Percentiles rank a stretch among this genome's conserved stretches.
phyloP scores from a whole-genome alignment of 1,284 basidiomycete species.

The Apiotrichum sp. region DNA sequence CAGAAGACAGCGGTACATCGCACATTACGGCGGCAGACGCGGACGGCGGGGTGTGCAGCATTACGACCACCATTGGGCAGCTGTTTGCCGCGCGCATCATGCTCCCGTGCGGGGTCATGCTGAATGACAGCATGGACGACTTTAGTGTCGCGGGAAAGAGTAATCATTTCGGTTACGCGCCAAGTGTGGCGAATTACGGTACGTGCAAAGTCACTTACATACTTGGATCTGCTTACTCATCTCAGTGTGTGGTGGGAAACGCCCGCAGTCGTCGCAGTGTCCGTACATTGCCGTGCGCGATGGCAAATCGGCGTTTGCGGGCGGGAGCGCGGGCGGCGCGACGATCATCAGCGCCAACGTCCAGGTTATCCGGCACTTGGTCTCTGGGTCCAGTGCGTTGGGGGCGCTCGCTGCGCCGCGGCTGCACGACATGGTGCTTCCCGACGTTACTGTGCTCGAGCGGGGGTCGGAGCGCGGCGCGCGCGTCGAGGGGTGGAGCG shows the following conservation, averaged over 20 bases:
- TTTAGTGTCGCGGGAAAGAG: conserved; percentile 35
- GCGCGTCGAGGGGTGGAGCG: conserved; percentile 21
- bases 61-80: conserved; percentile 41
- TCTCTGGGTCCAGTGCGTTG: conserved; percentile 24
- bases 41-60: conserved; percentile 30
- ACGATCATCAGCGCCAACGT: conserved; percentile 40
- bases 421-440: conserved; percentile 41
- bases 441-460: conserved; percentile 30
- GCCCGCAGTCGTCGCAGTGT: conserved; percentile 38
- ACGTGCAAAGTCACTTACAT: conserved; percentile 2
- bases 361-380: conserved; percentile 25
- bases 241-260: conserved; percentile 29
- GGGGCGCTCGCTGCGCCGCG: conserved; percentile 28
- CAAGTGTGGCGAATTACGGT: conserved; percentile 32
- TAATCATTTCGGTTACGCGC: conserved; percentile 39
- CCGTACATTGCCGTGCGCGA: conserved; percentile 34
- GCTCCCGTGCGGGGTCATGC: conserved; percentile 38
- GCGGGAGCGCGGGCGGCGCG: conserved; percentile 39
- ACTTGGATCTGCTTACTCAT: conserved; percentile 22
- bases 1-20: conserved; percentile 29
- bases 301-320: conserved; percentile 20
- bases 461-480: conserved; percentile 14
- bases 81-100: conserved; percentile 40
- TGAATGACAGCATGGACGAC: conserved; percentile 44
- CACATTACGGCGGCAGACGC: conserved; percentile 39